Conservation (phyloP, 2,329 filamentous ascomycete species). For the Ascochyta viciae-villosae region DNA sequence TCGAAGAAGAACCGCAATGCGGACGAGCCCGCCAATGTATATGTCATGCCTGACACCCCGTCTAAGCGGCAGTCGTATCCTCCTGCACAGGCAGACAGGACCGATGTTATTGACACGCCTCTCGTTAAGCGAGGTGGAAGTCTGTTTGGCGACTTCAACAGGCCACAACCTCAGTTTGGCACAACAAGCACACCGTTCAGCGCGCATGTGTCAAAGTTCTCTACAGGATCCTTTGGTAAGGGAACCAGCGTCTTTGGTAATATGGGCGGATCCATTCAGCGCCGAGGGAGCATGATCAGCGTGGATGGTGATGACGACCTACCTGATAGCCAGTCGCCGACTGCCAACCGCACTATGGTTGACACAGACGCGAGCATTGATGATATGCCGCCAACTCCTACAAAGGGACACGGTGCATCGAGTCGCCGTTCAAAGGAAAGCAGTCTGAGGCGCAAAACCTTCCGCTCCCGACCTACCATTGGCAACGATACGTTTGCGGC, state of each 20-base stretch:
- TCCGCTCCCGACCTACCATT: conserved; percentile 54
- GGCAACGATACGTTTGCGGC: conserved; percentile 56
- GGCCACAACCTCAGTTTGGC: conserved; percentile 76
- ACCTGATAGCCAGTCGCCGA: conserved; percentile 61
- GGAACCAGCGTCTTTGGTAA: conserved; percentile 69
- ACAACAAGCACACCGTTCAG: conserved; percentile 84
- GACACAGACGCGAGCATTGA: conserved; percentile 68
- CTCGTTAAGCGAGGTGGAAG: conserved; percentile 48
- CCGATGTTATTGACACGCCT: conserved; percentile 52
- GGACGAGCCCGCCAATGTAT: conserved; percentile 66
- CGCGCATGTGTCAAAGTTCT: conserved; percentile 65
- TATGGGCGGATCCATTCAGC: conserved; percentile 58
- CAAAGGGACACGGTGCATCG: conserved; percentile 69
- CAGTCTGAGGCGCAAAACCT: conserved; percentile 59
- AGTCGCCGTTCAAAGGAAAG: conserved; percentile 57
- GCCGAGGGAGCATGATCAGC: conserved; percentile 77
- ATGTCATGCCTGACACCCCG: conserved; percentile 89
- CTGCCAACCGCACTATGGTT: conserved; percentile 55
- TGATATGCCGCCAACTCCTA: conserved; percentile 92
- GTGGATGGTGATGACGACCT: conserved; percentile 71
- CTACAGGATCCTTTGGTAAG: conserved; percentile 72
- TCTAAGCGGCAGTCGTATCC: conserved; percentile 87
- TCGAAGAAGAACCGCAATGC: conserved; percentile 88
- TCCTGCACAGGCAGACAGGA: conserved; percentile 59
- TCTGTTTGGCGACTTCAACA: conserved; percentile 68